Percentiles rank a stretch among this genome's conserved stretches.
Evolutionary conservation across 768 basidiomycete species (phyloP).

Genomic region (Naematelia aurantialba): DNA sequence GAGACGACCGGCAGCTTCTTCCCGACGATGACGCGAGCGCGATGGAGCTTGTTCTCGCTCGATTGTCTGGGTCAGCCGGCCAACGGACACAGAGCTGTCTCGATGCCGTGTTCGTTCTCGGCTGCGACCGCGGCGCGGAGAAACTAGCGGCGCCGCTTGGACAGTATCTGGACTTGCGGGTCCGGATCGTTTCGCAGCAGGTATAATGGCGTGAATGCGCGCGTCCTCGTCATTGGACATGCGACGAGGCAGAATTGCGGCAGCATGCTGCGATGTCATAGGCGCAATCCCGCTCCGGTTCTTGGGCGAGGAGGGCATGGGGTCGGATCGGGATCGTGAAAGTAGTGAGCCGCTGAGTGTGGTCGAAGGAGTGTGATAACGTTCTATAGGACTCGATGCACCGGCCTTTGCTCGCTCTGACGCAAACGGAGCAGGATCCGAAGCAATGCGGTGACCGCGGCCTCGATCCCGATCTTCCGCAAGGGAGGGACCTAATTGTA

Average conservation of each 20-base stretch:
- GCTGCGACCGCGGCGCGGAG: conserved; percentile 22
- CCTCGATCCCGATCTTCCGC: conserved; percentile 7
- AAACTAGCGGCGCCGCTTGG: conserved; percentile 1
- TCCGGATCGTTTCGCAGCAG: conserved; percentile 5
- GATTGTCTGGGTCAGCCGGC: conserved; percentile 17
- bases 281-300: conserved; percentile 19
- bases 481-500: conserved; percentile 30
- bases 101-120: conserved; percentile 29
- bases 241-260: neutral
- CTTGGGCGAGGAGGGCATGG: conserved; percentile 16
- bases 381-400: conserved; percentile 8
- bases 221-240: neutral
- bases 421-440: conserved; percentile 16
- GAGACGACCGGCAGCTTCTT: conserved; percentile 13
- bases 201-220: neutral
- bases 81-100: conserved; percentile 3
- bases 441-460: conserved; percentile 22
- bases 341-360: conserved; percentile 21
- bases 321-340: conserved; percentile 42
- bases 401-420: conserved; percentile 4
- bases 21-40: conserved; percentile 28
- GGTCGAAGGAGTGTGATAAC: neutral
- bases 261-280: conserved; percentile 2
- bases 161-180: neutral
- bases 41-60: conserved; percentile 36